phyloP scores from a whole-genome alignment of 1,284 basidiomycete species.

The Trametes polyzona region DNA sequence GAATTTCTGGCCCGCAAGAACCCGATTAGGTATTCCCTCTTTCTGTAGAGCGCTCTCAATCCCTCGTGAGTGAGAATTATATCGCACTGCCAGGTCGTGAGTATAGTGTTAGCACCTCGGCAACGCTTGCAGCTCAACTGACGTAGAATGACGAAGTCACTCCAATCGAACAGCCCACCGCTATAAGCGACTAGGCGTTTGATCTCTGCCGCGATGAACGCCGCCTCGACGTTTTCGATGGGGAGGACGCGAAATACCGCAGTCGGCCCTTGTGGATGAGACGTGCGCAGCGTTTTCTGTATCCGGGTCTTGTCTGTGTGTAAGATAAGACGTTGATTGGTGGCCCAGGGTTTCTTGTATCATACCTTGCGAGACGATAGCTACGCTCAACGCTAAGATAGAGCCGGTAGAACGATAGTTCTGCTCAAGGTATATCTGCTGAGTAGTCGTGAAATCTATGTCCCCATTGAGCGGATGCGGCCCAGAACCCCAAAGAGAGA shows the following conservation, averaged over 20 bases:
- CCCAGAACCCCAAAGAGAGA: no score
- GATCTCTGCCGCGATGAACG: conserved; percentile 81
- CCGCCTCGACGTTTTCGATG: conserved; percentile 64
- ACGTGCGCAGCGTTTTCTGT: conserved; percentile 76
- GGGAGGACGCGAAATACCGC: conserved; percentile 55
- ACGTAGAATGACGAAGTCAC: conserved; percentile 84
- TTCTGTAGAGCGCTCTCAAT: conserved; percentile 83
- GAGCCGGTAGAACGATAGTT: conserved; percentile 88
- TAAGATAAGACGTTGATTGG: neutral
- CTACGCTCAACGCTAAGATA: conserved; percentile 77
- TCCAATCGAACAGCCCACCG: conserved; percentile 73
- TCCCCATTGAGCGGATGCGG: no score
- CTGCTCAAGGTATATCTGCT: conserved; percentile 81
- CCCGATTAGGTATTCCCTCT: conserved; percentile 75
- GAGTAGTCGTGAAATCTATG: conserved; percentile 70
- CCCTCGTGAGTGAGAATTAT: conserved; percentile 80
- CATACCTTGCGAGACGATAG: conserved; percentile 82
- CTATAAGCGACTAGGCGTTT: conserved; percentile 76
- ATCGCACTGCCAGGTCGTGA: conserved; percentile 60
- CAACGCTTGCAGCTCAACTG: conserved; percentile 34
- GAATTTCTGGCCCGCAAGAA: conserved; percentile 86
- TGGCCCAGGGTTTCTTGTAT: neutral
- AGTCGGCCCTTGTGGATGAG: conserved; percentile 67
- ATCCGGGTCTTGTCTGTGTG: conserved; percentile 70
- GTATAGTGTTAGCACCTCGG: neutral